Base-by-base conservation (phyloP, 169 alveolate genomes). In the Theileria orientalis region DNA sequence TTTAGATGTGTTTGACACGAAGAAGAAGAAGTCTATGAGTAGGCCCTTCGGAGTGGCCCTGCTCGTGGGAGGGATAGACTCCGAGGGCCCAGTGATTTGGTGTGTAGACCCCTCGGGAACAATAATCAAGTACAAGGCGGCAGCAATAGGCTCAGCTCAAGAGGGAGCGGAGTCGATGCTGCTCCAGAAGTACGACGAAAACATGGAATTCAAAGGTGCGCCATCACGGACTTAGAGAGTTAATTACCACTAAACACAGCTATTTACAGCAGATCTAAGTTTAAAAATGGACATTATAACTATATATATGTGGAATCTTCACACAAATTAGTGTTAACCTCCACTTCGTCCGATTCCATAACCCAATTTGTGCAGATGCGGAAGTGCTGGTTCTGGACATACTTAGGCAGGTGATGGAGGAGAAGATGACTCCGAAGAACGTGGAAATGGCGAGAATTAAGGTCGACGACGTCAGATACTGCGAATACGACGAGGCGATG, bases 1-100 rank as follows among this genome's bases (percentile, higher is more conserved):
- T 29, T 7, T 59, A 79, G 80, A 62, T 79, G 62, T 84, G 29
- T 75, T 87, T 11, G 95, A 90, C 57, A 78, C 86, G 46, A 91
- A 90, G 82, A 91, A 90, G 78, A 91, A 90, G 75, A 90, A 95
- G 84, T 86, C 94, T 29, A 94, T 94, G 97, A 92, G 92, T 67
- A 93, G 99, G 60, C 99, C 99, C 42, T 98, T 96, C 69, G 99
- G 99, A 27, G 97, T 97, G 49, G 98, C 99, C 0, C 78, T 97
- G 60, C 84, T 98, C 37, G 95, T 97, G 29, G 99, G 98, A 16
- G 99, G 99, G 2, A 95, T 92, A 49, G 99, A 98, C 87, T 89
- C 90, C 47, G 93, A 90, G 30, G 99, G 99, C 9, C 99, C 99
- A 11, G 92, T 95, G 42, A 91, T 98, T 8, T 96, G 95, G 95